Conservation (phyloP, 1,284 basidiomycete species). For the Cryptococcus sp. region DNA sequence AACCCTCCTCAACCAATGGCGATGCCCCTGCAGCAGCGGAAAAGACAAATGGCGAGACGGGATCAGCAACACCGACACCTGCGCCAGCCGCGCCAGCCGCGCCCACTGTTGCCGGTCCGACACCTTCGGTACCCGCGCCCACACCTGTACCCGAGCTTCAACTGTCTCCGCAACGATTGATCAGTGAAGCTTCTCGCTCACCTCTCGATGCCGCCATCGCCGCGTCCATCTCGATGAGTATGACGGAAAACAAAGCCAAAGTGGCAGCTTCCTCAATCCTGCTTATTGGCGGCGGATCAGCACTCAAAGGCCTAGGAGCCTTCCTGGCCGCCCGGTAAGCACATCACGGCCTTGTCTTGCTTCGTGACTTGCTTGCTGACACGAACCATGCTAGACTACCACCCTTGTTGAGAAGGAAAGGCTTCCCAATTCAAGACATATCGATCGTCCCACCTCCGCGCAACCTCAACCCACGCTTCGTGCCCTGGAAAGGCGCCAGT, state of each 20-base stretch:
- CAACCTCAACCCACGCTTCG: constrained; percentile 83
- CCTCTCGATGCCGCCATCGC: constrained; percentile 94
- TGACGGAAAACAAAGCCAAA: constrained; percentile 84
- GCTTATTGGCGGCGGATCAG: constrained; percentile 78
- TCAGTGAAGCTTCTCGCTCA: constrained; percentile 81
- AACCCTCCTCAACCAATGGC: neutral
- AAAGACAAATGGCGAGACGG: neutral
- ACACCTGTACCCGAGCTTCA: constrained; percentile 2
- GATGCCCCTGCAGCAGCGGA: neutral
- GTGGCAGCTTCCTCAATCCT: constrained; percentile 87
- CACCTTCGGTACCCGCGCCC: neutral
- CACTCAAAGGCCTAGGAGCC: constrained; percentile 48
- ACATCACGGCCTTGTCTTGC: neutral
- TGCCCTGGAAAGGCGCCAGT: constrained; percentile 95
- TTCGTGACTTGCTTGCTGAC: constrained; percentile 3
- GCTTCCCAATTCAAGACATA: constrained; percentile 82
- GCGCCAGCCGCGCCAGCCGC: constrained; percentile 9
- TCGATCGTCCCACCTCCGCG: constrained; percentile 89
- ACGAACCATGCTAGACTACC: constrained; percentile 32
- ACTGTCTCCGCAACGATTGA: constrained; percentile 17
- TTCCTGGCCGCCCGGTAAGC: constrained; percentile 50
- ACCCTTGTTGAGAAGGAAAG: constrained; percentile 74
- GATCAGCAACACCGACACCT: constrained; percentile 10
- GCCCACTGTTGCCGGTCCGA: constrained; percentile 1
- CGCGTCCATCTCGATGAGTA: constrained; percentile 80